Conservation (phyloP, 331 rosid species). For the Malus hybrid region DNA sequence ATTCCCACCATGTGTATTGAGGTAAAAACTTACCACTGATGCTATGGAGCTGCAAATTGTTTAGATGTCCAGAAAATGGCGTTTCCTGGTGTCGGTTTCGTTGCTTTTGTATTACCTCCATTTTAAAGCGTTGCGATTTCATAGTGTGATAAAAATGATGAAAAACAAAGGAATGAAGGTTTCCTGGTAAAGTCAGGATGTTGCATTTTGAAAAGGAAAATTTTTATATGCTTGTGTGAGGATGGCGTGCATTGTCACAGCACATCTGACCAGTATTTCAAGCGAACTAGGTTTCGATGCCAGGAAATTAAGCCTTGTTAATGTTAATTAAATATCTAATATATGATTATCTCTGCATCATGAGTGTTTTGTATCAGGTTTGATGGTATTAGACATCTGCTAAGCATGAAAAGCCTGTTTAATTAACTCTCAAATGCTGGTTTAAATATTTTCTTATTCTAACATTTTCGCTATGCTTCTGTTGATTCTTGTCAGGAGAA, state of each 20-base stretch:
- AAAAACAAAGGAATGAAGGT: not conserved
- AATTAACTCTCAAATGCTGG: not conserved
- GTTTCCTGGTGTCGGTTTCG: not conserved
- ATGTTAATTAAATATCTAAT: too few relatives aligned
- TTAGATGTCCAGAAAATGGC: too few relatives aligned
- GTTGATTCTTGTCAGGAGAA: conserved; percentile 53
- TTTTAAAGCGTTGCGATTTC: not conserved
- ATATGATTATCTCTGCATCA: not conserved
- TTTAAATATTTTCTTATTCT: conserved; percentile 4
- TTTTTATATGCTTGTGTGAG: not conserved
- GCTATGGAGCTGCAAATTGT: not conserved
- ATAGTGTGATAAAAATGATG: not conserved
- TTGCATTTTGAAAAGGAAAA: not conserved
- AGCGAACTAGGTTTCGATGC: too few relatives aligned
- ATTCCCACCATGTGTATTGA: not conserved
- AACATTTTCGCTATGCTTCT: conserved; percentile 15
- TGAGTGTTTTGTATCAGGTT: not conserved
- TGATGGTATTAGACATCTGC: not conserved
- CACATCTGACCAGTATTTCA: too few relatives aligned
- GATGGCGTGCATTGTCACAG: not conserved
- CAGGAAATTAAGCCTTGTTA: too few relatives aligned
- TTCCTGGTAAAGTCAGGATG: not conserved
- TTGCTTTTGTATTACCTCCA: not conserved
- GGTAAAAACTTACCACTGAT: not conserved
- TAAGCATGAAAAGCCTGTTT: not conserved